Evolutionary conservation across 257 asterid genomes (phyloP).

Genomic region (Lithospermum erythrorhizon): DNA sequence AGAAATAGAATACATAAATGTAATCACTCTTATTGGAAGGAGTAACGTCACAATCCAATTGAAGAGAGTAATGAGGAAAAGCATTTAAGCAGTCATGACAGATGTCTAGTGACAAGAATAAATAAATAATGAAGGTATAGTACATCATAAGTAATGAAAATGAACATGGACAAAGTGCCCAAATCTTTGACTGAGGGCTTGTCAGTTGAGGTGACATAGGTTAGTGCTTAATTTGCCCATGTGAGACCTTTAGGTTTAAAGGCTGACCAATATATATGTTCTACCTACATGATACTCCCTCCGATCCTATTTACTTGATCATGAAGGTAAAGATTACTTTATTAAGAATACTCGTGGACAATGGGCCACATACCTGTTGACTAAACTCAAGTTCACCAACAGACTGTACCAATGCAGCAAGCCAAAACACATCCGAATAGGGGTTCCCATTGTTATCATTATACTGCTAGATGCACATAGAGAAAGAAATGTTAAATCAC

Average conservation of each 20-base stretch:
- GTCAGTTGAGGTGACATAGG: not conserved
- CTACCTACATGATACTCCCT: too few species aligned
- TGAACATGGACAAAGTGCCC: not conserved
- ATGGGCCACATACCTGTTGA: constrained; percentile 59
- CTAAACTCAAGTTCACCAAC: constrained; percentile 96
- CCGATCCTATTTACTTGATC: too few species aligned
- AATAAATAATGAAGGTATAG: too few species aligned
- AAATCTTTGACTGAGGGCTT: not conserved
- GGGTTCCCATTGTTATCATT: constrained; percentile 90
- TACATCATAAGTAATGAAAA: too few species aligned
- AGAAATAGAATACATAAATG: not conserved
- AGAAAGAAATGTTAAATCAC: not conserved
- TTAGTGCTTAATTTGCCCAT: not conserved
- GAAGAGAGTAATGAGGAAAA: too few species aligned
- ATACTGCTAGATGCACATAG: constrained; percentile 38
- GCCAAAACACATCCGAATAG: constrained; percentile 93
- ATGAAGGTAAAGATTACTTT: too few species aligned
- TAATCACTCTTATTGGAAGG: not conserved
- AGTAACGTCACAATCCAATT: not conserved
- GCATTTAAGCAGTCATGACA: not conserved
- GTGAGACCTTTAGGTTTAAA: not conserved
- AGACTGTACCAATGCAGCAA: constrained; percentile 83
- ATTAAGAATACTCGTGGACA: too few species aligned
- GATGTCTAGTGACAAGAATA: too few species aligned
- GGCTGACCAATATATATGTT: too few species aligned